A percentile compares a stretch with the other conserved stretches of the same genome.
These are phyloP conservation scores for Nannochloris sp. DNA, from an alignment of 139 green algal species.

Conservation along the genomic window DNA sequence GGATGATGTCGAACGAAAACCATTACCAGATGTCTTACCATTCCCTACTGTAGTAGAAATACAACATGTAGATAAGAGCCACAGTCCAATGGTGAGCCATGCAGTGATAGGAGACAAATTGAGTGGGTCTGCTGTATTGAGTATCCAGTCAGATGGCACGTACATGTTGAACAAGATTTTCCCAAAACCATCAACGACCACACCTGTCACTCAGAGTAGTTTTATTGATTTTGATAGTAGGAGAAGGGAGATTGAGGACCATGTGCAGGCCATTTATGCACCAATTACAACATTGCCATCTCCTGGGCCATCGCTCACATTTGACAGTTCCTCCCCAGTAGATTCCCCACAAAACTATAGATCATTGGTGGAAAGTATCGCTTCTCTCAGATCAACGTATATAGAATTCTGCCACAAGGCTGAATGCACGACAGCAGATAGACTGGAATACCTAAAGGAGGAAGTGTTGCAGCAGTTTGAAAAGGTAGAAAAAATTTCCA, in stretches of 20 bases:
- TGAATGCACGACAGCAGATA: constrained; percentile 25
- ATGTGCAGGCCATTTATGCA: not conserved
- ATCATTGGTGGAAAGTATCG: constrained; percentile 14
- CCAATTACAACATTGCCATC: not conserved
- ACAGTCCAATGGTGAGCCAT: not conserved
- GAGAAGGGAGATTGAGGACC: not conserved
- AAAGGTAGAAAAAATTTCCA: not conserved
- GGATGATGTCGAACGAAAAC: not conserved
- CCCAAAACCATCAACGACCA: no score
- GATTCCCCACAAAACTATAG: constrained; percentile 2
- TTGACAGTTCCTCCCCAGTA: not conserved
- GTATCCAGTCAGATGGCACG: constrained; percentile 4
- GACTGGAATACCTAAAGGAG: constrained; percentile 5
- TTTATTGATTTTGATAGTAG: not conserved
- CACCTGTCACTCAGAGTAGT: no score
- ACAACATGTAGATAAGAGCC: not conserved
- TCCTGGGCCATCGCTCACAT: not conserved
- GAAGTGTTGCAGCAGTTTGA: constrained; percentile 7
- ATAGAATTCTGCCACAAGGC: constrained; percentile 39
- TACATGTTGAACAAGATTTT: not conserved
- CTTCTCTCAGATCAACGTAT: constrained; percentile 19
- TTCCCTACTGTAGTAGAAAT: constrained; percentile 8
- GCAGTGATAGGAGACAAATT: constrained; percentile 23
- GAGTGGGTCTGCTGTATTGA: constrained; percentile 18
- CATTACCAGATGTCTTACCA: constrained; percentile 13